Evolutionary conservation across 2,329 filamentous ascomycete genomes (phyloP), one percentile per base, ranked within the genome.

Genomic region (Apiospora aurea): DNA sequence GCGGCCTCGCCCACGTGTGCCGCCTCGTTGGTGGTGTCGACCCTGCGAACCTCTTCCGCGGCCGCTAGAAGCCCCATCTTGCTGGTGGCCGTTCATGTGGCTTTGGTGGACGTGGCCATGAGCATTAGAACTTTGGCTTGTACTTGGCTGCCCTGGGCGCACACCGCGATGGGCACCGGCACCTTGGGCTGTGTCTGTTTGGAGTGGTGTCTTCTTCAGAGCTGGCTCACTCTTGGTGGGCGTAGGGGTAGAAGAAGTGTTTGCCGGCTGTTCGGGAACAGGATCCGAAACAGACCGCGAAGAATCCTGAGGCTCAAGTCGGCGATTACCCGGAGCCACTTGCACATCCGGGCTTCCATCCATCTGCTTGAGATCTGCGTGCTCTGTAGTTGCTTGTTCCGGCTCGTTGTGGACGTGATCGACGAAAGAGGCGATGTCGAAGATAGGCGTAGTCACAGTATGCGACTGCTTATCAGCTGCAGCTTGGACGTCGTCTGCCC

Each of bases 401-500:
- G 29, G 44, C 43, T 49, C 67, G 67, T 34, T 34, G 16, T 49
- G 67, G 43, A n/a, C 44, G n/a, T 16, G 14, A 16, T 47, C 67
- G 29, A 16, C 26, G 21, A 26, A 46, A 18, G 43, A 47, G 4
- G 24, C 49, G 26, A 69, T 49, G 26, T 69, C 67, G 29, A 69
- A 69, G 2, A 69, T 69, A 49, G 67, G 34, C 26, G 67, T 38
- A 8, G 67, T 69, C 4, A 70, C 53, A 24, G 51, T 66, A n/a
- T 38, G 34, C 21, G 51, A 46, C 16, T 38, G 29, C 26, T 41
- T 26, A 3, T 61, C 47, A 24, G 41, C 34, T 29, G 38, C 53
- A 53, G 44, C 53, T 24, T 73, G 69, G 44, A 77, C 76, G 68
- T 80, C 78, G 67, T 80, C 79, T 43, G 79, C 79, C 79, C 78